phyloP scores from a whole-genome alignment of 1,139 yeast species.

The Chernovozyma aurita region DNA sequence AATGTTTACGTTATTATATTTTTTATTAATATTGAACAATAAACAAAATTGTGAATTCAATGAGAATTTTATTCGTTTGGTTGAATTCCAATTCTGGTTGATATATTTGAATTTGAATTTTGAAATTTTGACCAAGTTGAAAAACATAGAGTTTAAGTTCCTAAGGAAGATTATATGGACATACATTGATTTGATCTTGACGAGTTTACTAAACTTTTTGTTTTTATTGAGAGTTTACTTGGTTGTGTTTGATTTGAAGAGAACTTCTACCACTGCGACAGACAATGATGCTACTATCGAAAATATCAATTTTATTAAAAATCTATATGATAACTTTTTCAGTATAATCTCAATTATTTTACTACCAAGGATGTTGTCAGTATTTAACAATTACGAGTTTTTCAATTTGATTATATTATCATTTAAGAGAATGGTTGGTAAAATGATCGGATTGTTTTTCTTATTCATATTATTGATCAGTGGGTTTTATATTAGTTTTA shows the following conservation, averaged over 20 bases:
- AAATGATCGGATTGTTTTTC: slow-evolving; percentile 48
- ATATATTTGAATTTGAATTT: slow-evolving; percentile 33
- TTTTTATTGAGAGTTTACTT: slow-evolving; percentile 20
- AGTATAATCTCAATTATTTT: slow-evolving; percentile 49
- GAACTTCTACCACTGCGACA: no score
- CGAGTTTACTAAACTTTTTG: slow-evolving; percentile 27
- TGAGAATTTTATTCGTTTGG: not conserved
- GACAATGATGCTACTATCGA: slow-evolving; percentile 6
- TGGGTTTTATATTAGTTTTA: slow-evolving; percentile 56
- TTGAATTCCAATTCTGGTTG: slow-evolving; percentile 29
- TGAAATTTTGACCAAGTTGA: slow-evolving; percentile 36
- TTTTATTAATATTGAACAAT: slow-evolving; percentile 27
- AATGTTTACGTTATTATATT: slow-evolving; percentile 29
- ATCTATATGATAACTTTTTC: slow-evolving; percentile 28
- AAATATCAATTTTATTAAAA: slow-evolving; percentile 10
- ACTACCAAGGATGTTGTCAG: slow-evolving; percentile 51
- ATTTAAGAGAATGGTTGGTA: slow-evolving; percentile 51
- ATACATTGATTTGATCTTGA: slow-evolving; percentile 32
- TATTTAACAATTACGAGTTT: slow-evolving; percentile 51
- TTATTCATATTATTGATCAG: slow-evolving; percentile 49
- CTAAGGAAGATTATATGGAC: slow-evolving; percentile 40
- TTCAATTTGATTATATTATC: slow-evolving; percentile 52
- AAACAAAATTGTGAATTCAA: slow-evolving; percentile 9
- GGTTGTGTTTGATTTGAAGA: no score
- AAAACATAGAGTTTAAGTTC: slow-evolving; percentile 38